Evolutionary conservation across 805 yeast genomes (phyloP), one percentile per base, ranked within the genome.

Genomic region (Groenewaldozyma salmanticensis): DNA sequence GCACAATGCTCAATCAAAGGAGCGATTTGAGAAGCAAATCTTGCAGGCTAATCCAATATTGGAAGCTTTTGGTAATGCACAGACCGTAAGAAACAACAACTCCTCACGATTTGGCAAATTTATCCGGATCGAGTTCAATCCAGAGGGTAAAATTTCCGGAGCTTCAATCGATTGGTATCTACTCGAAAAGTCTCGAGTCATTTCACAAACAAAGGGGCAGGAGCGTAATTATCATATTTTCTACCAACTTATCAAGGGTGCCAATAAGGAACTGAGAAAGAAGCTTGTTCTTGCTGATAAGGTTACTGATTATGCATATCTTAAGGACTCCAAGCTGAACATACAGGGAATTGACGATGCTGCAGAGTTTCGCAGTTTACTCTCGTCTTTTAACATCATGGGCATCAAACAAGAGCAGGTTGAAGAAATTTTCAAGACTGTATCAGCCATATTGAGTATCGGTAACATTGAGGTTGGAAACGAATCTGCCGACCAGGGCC

Each of bases 81-180:
- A 90, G 55, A 92, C 99, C 0, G 84, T 86, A 13, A 75, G 92
- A 53, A 92, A 92, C 59, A 79, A 88, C 59, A 92, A 92, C 61
- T 87, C 96, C 3, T 90, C 97, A 4, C 75, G 99, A 55, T 92
- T 92, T 59, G 99, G 99, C 31, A 92, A 92, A 63, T 92, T 92
- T 55, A 84, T 92, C 48, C 81, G 87, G 54, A 83, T 92, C 44
- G 86, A 79, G 56, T 84, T 90, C 51, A 70, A 73, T 42, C 53
- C 64, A 3, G 58, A 69, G 7, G 85, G 85, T 2, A 71, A 71
- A 44, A 80, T 92, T 35, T 68, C 74, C 17, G 96, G 96, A 9
- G 97, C 97, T 7, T 80, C 83, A 49, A 86, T 92, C 38, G 96
- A 90, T 53, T 92, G 95, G 85, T 92, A 92, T 53, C 65, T 92